Evolutionary conservation across 1,284 basidiomycete species (phyloP).

Genomic region (Cryptococcus maquisensis): DNA sequence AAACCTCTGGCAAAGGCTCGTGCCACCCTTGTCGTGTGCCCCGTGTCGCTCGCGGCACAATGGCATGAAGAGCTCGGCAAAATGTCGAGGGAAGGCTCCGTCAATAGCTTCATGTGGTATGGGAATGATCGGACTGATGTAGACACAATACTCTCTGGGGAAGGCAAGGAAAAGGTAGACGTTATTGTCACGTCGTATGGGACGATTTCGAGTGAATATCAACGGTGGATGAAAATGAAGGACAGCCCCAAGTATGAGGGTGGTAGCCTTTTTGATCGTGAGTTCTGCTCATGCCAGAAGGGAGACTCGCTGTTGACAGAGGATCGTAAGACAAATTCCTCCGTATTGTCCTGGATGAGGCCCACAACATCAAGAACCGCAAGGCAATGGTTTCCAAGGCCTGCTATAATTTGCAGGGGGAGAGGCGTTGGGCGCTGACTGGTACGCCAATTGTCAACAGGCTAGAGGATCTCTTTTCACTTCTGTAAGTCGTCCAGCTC

Average conservation of each 20-base stretch:
- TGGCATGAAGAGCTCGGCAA: conserved; percentile 82
- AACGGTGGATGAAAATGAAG: conserved; percentile 55
- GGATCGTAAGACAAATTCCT: conserved; percentile 37
- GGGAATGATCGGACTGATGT: conserved; percentile 75
- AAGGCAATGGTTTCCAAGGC: conserved; percentile 86
- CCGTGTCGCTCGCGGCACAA: conserved; percentile 83
- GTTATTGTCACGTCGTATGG: conserved; percentile 90
- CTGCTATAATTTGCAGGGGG: conserved; percentile 74
- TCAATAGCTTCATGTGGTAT: conserved; percentile 72
- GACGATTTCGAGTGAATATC: conserved; percentile 75
- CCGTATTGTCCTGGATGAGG: conserved; percentile 64
- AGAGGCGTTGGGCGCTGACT: conserved; percentile 85
- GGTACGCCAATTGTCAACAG: conserved; percentile 96
- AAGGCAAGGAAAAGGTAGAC: conserved; percentile 56
- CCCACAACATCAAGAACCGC: conserved; percentile 91
- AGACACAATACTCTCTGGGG: conserved; percentile 58
- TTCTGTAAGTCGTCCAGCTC: conserved; percentile 57
- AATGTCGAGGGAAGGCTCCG: conserved; percentile 60
- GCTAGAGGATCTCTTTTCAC: conserved; percentile 85
- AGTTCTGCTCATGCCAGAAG: conserved; percentile 27
- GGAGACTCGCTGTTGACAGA: conserved; percentile 5
- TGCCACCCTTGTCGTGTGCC: conserved; percentile 87
- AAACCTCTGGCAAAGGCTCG: conserved; percentile 34
- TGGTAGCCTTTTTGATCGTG: conserved; percentile 64
- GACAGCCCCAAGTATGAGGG: conserved; percentile 55